Conservation (phyloP, 2,329 filamentous ascomycete genomes). For the Coniosporium tulheliwenetii region DNA sequence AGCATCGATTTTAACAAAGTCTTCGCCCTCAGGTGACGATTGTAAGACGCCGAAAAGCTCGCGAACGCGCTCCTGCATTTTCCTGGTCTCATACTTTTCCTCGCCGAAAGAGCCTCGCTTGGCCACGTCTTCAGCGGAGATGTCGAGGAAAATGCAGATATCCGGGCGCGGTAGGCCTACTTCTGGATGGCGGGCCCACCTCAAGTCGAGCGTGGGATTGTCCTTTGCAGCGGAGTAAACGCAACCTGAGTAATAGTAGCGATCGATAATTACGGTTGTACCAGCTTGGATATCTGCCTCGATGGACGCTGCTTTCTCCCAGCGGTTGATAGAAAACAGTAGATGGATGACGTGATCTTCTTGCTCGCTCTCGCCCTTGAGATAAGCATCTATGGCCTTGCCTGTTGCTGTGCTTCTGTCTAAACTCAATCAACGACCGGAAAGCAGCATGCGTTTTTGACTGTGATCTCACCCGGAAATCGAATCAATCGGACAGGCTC, state of each 20-base stretch:
- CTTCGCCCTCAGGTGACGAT: conserved; percentile 29
- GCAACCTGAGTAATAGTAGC: conserved; percentile 89
- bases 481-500: conserved; percentile 41
- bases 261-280: conserved; percentile 68
- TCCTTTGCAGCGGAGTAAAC: conserved; percentile 86
- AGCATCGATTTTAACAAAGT: conserved; percentile 40
- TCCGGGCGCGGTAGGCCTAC: conserved; percentile 78
- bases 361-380: conserved; percentile 55
- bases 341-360: conserved; percentile 85
- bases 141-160: conserved; percentile 71
- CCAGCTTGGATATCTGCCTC: conserved; percentile 40
- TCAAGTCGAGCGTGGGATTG: conserved; percentile 50
- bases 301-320: conserved; percentile 45
- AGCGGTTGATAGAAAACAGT: conserved; percentile 79
- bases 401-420: conserved; percentile 76
- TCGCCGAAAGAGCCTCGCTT: conserved; percentile 73
- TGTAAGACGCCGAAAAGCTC: conserved; percentile 50
- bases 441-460: background rate
- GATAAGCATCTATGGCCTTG: conserved; percentile 71
- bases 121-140: conserved; percentile 56
- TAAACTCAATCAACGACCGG: conserved; percentile 16
- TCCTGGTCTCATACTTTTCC: conserved; percentile 75
- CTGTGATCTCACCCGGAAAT: conserved; percentile 42
- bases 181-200: conserved; percentile 76
- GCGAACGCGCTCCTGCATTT: conserved; percentile 68